Base-by-base conservation (phyloP, 2,329 filamentous ascomycete genomes). In the Aureobasidium sp. region DNA sequence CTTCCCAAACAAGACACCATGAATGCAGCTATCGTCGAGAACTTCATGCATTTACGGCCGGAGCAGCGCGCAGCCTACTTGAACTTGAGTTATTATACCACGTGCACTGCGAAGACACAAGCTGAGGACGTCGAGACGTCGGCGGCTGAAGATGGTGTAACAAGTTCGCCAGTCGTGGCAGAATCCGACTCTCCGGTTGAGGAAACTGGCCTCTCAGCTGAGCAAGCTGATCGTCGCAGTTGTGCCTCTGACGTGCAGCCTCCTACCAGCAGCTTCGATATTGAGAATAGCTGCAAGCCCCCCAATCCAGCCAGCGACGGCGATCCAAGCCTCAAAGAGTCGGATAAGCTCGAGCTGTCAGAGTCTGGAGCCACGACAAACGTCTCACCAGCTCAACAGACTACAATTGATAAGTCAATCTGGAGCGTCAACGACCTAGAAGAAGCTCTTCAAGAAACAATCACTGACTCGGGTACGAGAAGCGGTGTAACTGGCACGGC, bases 171-270 rank as follows among this genome's bases (percentile, higher is more conserved):
- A 44, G 30, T 27, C 11, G 5, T 45, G 30, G 29, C 25, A 32
- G 16, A 11, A 16, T 6, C 39, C 14, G 29, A 25, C 30, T 25
- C 29, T 16, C 41, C 53, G 34, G 11, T 21, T 25, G 39, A 34
- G 8, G 25, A 30, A 10, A 45, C 8, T 4, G 30, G 7, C 16
- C 1, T 5, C 7, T 5, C 29, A 11, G 10, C 27, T 11, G 29
- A 57, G 41, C 41, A 57, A 41, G 30, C 32, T 45, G 53, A 57
- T 57, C 53, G 29, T 45, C 41, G 53, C 53, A 34, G 27, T 36
- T 45, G 53, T 45, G 53, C 53, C 13, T 57, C 53, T 45, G 53
- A 45, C 16, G 42, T 45, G 53, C 53, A 57, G 53, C 30, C 53
- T 45, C 29, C 36, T 36, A n/a, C 11, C 53, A 45, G 53, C 39